Evolutionary conservation across 225 moss, liverwort and hornwort genomes (phyloP).

Genomic region (Rhytidiadelphus loreus): DNA sequence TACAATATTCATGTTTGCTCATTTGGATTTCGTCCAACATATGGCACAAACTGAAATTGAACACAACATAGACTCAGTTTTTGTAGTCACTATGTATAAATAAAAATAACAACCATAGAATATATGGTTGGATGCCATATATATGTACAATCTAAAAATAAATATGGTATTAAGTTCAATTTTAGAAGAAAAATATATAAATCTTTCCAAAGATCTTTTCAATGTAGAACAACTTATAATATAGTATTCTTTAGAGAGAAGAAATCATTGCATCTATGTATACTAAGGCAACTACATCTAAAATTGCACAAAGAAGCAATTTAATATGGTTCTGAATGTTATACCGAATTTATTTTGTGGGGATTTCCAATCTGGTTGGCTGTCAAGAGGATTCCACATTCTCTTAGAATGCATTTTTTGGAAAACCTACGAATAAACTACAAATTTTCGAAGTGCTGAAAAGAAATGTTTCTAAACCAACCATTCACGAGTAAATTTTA

Average conservation of each 20-base stretch:
- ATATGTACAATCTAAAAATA: not conserved
- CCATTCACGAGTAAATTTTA: too few relatives aligned
- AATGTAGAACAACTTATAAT: not conserved
- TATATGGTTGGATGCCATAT: not conserved
- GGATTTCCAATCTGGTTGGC: too few relatives aligned
- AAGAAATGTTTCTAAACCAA: not conserved
- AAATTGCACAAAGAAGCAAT: not conserved
- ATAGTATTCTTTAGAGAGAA: not conserved
- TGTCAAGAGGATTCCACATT: not conserved
- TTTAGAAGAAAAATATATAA: not conserved
- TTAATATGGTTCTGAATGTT: too few relatives aligned
- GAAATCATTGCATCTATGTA: not conserved
- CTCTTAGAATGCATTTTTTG: not conserved
- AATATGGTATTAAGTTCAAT: too few relatives aligned
- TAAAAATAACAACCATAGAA: not conserved
- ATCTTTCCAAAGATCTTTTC: not conserved
- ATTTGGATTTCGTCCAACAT: too few relatives aligned
- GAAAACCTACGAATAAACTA: not conserved
- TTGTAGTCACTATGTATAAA: too few relatives aligned
- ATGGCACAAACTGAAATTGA: too few relatives aligned
- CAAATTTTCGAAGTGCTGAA: accelerated
- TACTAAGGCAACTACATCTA: not conserved
- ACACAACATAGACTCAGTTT: too few relatives aligned
- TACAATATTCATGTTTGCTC: too few relatives aligned
- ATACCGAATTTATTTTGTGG: too few relatives aligned